Evolutionary conservation across 2,329 filamentous ascomycete species (phyloP).

Genomic region (Grosmannia huntii): DNA sequence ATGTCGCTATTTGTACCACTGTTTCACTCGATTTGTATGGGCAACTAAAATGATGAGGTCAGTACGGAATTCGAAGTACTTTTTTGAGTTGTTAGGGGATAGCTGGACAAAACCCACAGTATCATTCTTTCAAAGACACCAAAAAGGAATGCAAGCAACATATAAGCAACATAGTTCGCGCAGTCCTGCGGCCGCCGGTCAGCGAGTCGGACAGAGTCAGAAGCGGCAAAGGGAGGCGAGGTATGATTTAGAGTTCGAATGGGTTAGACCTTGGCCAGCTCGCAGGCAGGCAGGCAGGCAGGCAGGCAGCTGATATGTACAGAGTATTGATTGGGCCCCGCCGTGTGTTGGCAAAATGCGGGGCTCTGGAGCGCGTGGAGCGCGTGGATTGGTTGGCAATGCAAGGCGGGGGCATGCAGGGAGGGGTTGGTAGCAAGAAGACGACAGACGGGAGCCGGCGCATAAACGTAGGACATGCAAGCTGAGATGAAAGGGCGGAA

Average conservation of each 20-base stretch:
- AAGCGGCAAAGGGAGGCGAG: too few relatives aligned
- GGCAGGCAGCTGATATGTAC: not conserved
- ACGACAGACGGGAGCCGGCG: not conserved
- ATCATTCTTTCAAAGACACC: not conserved
- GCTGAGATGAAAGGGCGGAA: not conserved
- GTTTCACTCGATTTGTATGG: too few relatives aligned
- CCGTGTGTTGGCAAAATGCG: conserved; percentile 9
- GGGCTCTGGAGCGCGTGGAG: conserved; percentile 9
- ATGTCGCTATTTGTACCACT: too few relatives aligned
- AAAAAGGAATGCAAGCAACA: not conserved
- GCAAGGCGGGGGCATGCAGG: not conserved
- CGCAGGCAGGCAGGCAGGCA: not conserved
- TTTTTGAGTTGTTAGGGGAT: too few relatives aligned
- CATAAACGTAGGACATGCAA: not conserved
- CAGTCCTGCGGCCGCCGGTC: too few relatives aligned
- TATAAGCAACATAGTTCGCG: too few relatives aligned
- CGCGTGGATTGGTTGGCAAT: conserved; percentile 9
- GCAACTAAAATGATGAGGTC: too few relatives aligned
- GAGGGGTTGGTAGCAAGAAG: not conserved
- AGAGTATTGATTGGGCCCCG: not conserved
- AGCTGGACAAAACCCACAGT: too few relatives aligned
- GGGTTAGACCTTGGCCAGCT: not conserved
- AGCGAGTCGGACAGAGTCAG: too few relatives aligned
- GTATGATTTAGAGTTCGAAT: too few relatives aligned
- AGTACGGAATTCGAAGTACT: too few relatives aligned